Evolutionary conservation across 129 eudicot species (phyloP), one percentile per base, ranked within the genome.

Genomic region (Saposhnikovia divaricata): DNA sequence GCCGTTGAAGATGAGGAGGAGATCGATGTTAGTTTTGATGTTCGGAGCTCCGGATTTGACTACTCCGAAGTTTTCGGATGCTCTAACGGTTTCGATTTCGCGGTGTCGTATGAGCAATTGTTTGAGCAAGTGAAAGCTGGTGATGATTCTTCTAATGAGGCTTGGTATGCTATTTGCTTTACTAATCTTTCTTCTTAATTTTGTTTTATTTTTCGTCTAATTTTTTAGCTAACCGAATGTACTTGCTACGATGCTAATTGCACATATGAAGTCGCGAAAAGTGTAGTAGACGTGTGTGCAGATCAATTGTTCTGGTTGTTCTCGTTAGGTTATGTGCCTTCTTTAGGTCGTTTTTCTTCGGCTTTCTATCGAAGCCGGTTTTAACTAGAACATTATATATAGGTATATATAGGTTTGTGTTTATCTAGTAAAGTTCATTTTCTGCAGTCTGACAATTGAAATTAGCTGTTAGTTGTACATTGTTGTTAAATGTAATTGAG

Each of bases 1-100:
- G 76, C 87, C 25, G 63, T 74, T 23, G 80, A 65, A 14, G 88
- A 68, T 11, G 83, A 84, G 37, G 87, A 18, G 8, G 81, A 44
- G 15, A 86, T 45, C n/a, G 87, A 80, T 79, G 78, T 85, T 25
- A 84, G 73, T 75, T 87, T 86, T 53, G 88, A 88, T 76, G 88
- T 85, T 6, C 85, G 84, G 85, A 87, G 85, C 82, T 85, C 91
- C 18, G 78, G 71, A 51, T 84, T 89, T 31, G 92, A 90, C 80
- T 95, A 92, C 72, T 78, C 91, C 13, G 93, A 95, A 42, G 89
- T 95, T 70, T 95, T 95, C 59, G 93, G 96, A 5, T 88, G 89
- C 38, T 85, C 82, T 57, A 75, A 80, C 34, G 87, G 86, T 13
- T 80, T 86, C 11, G 90, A 87, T 81, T 92, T 87, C 43, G 90